A percentile compares a stretch with the other conserved stretches of the same genome.
Evolutionary conservation across 2,329 filamentous ascomycete species (phyloP).

Genomic region (Phaeosphaeria sp.): DNA sequence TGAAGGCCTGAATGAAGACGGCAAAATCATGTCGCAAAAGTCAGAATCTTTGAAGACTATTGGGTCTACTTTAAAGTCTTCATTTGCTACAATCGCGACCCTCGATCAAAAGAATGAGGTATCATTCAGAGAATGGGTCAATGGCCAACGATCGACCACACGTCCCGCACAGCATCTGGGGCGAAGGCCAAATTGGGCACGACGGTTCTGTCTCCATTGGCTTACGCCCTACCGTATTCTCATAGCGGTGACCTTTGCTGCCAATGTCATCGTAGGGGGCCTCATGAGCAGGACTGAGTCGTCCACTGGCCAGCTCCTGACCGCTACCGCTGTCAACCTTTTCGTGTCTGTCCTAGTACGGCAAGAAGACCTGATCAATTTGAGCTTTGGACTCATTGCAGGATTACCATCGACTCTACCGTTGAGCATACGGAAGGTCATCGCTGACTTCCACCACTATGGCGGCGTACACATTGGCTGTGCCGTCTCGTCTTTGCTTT

Average conservation of each 20-base stretch:
- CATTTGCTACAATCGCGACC: not conserved
- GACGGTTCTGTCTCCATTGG: conserved; percentile 17
- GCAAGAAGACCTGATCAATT: conserved; percentile 44
- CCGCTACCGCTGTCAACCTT: conserved; percentile 45
- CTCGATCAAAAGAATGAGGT: not conserved
- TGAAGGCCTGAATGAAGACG: not conserved
- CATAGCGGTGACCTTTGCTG: conserved; percentile 9
- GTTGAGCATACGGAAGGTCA: conserved; percentile 25
- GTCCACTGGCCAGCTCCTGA: conserved; percentile 13
- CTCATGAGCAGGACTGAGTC: not conserved
- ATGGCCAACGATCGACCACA: not conserved
- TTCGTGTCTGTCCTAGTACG: conserved; percentile 38
- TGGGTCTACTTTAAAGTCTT: not conserved
- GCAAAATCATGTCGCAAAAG: not conserved
- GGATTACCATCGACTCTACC: conserved; percentile 32
- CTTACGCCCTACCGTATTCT: conserved; percentile 25
- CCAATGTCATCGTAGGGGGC: conserved; percentile 13
- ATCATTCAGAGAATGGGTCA: not conserved
- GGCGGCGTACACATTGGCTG: conserved; percentile 45
- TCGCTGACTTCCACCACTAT: conserved; percentile 40
- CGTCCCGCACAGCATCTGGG: not conserved
- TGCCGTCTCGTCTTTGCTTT: conserved; percentile 42
- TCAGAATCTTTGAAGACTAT: not conserved
- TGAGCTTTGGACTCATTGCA: conserved; percentile 34
- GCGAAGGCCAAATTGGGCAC: conserved; percentile 1